These are phyloP conservation scores for Meredithiella fracta DNA, from an alignment of 2,329 filamentous ascomycete species.

Conservation along the genomic window DNA sequence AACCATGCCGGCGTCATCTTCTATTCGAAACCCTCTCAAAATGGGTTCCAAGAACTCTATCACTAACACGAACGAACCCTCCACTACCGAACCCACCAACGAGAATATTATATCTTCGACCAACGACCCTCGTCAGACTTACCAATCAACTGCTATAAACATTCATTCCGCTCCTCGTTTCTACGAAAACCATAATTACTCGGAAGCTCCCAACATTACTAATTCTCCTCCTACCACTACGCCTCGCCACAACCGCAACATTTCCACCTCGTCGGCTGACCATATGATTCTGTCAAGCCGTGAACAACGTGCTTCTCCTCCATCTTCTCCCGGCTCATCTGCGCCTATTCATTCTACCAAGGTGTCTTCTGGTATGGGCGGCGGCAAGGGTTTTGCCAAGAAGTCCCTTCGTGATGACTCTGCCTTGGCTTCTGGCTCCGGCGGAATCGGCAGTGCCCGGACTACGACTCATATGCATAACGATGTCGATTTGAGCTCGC, in stretches of 20 bases:
- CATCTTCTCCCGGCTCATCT: background rate
- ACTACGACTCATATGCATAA: background rate
- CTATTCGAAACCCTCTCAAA: constrained; percentile 9
- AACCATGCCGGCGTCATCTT: constrained; percentile 1
- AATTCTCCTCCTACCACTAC: background rate
- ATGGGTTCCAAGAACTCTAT: background rate
- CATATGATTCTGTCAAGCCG: constrained; percentile 11
- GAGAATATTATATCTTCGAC: background rate
- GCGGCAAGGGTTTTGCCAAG: constrained; percentile 2
- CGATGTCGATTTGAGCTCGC: constrained; percentile 37
- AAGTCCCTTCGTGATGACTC: constrained; percentile 7
- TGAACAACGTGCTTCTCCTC: background rate
- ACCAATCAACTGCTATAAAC: background rate
- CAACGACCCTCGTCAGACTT: background rate
- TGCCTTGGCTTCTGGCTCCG: background rate
- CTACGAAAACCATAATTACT: constrained; percentile 1
- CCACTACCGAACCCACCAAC: background rate
- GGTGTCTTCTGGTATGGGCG: background rate
- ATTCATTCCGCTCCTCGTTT: constrained; percentile 5
- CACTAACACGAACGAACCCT: background rate
- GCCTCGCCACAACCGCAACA: constrained; percentile 5
- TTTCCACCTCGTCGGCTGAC: constrained; percentile 11
- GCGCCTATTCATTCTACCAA: background rate
- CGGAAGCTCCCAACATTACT: background rate
- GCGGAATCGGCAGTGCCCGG: background rate